Evolutionary conservation across 441 rosid species (phyloP), one percentile per base, ranked within the genome.

Genomic region (Jatropha podagrica): DNA sequence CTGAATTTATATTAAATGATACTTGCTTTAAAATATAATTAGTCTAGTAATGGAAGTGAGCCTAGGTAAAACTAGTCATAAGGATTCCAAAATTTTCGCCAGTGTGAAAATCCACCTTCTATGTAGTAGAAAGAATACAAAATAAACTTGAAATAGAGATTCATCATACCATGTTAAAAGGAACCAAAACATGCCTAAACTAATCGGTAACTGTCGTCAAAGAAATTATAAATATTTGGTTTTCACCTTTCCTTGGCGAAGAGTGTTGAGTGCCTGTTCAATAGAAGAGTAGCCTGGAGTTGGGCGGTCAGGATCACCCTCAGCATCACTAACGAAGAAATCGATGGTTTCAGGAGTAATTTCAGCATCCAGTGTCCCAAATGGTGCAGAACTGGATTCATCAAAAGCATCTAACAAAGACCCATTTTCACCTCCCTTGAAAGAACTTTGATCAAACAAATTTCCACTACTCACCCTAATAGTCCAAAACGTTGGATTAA

Each of bases 251-350:
- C 96, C 96, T 73, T 85, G 81, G 49, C 91, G 85, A 38, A 92
- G 61, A 41, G 89, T 77, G 78, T 76, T 78, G 65, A 94, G 82
- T 1, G 94, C 92, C 56, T 84, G 83, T 76, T 88, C 93, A 51
- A 94, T 77, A 0, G 98, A 86, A 72, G 89, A 83, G 78, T 86
- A 92, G 52, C 95, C 96, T 62, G 83, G 83, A 8, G 97, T 83
- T n/a, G 98, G 96, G 84, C 96, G 83, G 68, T 94, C 96, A n/a
- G 96, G 97, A 83, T 94, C 96, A 64, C 97, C 98, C 73, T 91
- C 95, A 15, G 97, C 92, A 54, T 94, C 98, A 62, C 98, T 92
- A 68, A 92, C 92, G 54, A 94, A 94, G 84, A 92, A 92, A 82
- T 89, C 94, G 67, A 70, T 82, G 55, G 91, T 92, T 73, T 89